Evolutionary conservation across 768 basidiomycete species (phyloP).

Genomic region (Boletales sp.): DNA sequence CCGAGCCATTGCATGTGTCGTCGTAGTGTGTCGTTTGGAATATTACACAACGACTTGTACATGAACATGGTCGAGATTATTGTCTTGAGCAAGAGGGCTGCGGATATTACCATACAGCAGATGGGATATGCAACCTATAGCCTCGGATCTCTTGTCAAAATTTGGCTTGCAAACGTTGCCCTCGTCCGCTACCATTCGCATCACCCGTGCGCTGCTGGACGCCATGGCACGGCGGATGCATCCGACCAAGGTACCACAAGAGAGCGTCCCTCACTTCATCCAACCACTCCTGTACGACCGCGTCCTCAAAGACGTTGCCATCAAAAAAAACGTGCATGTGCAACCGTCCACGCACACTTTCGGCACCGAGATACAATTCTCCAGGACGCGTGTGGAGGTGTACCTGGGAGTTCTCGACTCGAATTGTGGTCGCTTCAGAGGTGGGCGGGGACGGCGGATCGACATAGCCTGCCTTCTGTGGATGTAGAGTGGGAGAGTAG

Average conservation of each 20-base stretch:
- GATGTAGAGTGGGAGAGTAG: not conserved
- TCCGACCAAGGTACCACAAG: slow-evolving; percentile 22
- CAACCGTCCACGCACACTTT: slow-evolving; percentile 32
- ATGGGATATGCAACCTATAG: too few species aligned
- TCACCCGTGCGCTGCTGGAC: too few species aligned
- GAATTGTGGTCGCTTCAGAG: not conserved
- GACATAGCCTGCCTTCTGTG: not conserved
- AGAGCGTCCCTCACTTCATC: slow-evolving; percentile 35
- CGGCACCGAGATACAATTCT: slow-evolving; percentile 35
- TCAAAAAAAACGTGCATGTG: slow-evolving; percentile 36
- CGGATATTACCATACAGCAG: too few species aligned
- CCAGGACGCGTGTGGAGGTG: not conserved
- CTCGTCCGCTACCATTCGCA: too few species aligned
- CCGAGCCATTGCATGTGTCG: too few species aligned
- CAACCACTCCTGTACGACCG: slow-evolving; percentile 41
- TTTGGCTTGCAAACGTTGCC: too few species aligned
- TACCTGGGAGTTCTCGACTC: not conserved
- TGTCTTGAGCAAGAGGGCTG: too few species aligned
- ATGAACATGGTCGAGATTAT: too few species aligned
- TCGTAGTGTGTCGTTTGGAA: too few species aligned
- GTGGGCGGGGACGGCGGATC: not conserved
- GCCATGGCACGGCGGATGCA: not conserved
- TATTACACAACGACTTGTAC: too few species aligned
- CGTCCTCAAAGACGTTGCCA: slow-evolving; percentile 39
- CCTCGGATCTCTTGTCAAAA: too few species aligned